Evolutionary conservation across 176 grass and related monocot genomes (phyloP), one percentile per base, ranked within the genome.

Genomic region (Guadua angustifolia): DNA sequence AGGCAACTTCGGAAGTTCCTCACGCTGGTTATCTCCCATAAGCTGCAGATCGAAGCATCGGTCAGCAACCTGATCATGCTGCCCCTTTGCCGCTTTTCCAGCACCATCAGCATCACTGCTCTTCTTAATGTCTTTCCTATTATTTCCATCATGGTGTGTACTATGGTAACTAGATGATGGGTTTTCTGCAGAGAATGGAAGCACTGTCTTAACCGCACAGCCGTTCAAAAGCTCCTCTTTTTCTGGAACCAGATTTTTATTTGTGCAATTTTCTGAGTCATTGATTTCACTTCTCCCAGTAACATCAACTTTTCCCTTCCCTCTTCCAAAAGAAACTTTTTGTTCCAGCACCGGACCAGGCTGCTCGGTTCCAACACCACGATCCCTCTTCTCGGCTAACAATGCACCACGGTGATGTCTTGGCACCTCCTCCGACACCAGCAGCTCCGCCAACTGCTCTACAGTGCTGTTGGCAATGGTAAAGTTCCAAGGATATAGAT

Each of bases 401-500:
- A 83, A 67, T 1, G 69, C 60, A 70, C 71, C 76, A 7, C 79
- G 78, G 9, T 40, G 82, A 85, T 94, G 89, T 32, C 83, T 92
- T 2, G 85, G 84, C 69, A 87, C 80, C 21, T 98, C 89, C 84
- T 95, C 91, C 0, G 87, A 94, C 46, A 95, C 80, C 66, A 95
- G 69, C 13, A 95, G 77, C 64, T 92, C 89, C 0, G 93, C 89
- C 64, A 98, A 70, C 56, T 95, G 94, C 78, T 93, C 91, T 0
- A 85, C 78, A 5, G 90, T 88, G 79, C 88, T 88, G 68, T 89
- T 94, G 39, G 87, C 89, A 25, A 91, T 83, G 83, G 84, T 88
- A 46, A 91, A 93, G 81, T 91, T 95, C 91, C 88, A 95, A 71
- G 95, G 93, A 69, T 95, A 95, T 42, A 98, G 91, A 90, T 98